phyloP scores from a whole-genome alignment of 2,329 filamentous ascomycete species.

The Trichoderma asperellum region DNA sequence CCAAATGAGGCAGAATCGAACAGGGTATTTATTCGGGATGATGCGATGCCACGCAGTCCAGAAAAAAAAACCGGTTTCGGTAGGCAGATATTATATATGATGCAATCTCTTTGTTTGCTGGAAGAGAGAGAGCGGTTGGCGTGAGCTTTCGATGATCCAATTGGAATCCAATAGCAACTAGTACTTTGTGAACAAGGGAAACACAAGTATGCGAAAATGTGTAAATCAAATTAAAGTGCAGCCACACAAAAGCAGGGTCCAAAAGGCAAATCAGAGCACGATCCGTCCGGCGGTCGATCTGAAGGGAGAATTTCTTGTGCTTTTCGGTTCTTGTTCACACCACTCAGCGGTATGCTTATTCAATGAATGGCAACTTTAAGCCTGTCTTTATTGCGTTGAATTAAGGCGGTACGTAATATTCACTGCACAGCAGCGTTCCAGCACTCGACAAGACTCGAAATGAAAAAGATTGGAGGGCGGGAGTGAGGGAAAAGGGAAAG shows the following conservation, averaged over 20 bases:
- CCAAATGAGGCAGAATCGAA: background rate
- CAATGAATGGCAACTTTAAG: background rate
- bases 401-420: background rate
- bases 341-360: slow-evolving; percentile 26
- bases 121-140: background rate
- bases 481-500: background rate
- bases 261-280: slow-evolving; percentile 5
- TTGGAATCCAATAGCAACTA: slow-evolving; percentile 27
- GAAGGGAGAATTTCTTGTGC: background rate
- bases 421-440: slow-evolving; percentile 25
- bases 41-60: slow-evolving; percentile 19
- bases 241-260: slow-evolving; percentile 13
- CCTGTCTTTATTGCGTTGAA: background rate
- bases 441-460: slow-evolving; percentile 9
- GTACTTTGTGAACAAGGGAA: slow-evolving; percentile 1
- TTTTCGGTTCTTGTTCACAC: background rate
- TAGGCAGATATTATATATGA: slow-evolving; percentile 7
- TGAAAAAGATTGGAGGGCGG: background rate
- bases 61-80: background rate
- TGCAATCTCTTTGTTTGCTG: background rate
- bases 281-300: slow-evolving; percentile 28
- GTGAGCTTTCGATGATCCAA: background rate
- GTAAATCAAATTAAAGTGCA: background rate
- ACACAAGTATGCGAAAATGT: slow-evolving; percentile 11
- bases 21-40: background rate